Base-by-base conservation (phyloP, 768 basidiomycete species). In the Tephrocybe rancida region DNA sequence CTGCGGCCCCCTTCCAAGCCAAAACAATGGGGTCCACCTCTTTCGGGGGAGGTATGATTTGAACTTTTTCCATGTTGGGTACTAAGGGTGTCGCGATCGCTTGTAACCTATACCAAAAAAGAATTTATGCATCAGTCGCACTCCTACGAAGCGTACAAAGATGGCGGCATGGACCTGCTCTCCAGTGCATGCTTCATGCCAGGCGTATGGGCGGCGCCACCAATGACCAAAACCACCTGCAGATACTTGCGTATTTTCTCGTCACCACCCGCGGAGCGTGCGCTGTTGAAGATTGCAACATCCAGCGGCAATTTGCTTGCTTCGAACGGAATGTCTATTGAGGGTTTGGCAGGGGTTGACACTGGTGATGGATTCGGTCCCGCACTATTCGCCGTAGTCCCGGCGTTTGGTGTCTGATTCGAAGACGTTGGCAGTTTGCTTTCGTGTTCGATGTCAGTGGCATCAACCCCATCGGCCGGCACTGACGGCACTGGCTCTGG, bases 1-100 rank as follows among this genome's bases (percentile, higher is more conserved):
- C 92, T 7, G 88, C 84, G 5, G 88, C 93, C 9, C 97, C 97
- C 69, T 98, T 98, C 97, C 97, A 99, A 14, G 86, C 86, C 27
- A 98, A 80, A 32, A 93, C 86, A 22, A 85, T 82, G 5, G 92
- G 93, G 69, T 98, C 95, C 39, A 98, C 83, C 55, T 94, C 92
- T 67, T 95, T 90, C 1, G 95, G 95, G 2, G 94, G 89, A n/a
- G 94, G 92, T 42, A 98, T 90, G 54, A 97, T 91, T 59, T 88
- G 85, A 6, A 96, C 89, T 61, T 89, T 90, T 64, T 90, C 88
- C 85, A 95, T 92, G 64, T 86, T 87, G 14, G 82, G 80, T 14
- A 92, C 87, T 37, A 95, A 70, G 5, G 91, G 89, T 8, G 88
- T 90, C 9, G 90, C 89, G 50, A 93, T 92, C 0, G 89, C 92